Conservation (phyloP, 2,329 filamentous ascomycete species). For the Fusarium sp. region DNA sequence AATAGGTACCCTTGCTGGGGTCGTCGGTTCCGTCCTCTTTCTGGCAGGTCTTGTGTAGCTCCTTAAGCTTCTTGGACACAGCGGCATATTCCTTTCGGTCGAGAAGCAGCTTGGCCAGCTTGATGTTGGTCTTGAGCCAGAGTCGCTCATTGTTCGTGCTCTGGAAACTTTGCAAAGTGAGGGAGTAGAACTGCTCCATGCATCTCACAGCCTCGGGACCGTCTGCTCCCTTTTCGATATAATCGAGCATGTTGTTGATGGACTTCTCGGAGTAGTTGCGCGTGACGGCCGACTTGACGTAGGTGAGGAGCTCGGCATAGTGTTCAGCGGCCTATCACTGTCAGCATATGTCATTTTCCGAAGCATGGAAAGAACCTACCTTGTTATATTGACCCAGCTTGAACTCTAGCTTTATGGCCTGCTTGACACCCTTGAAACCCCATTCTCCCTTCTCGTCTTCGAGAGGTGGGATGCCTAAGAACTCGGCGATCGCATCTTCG, state of each 20-base stretch:
- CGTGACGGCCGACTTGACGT: slow-evolving; percentile 96
- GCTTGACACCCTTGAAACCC: slow-evolving; percentile 98
- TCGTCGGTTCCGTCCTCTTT: slow-evolving; percentile 89
- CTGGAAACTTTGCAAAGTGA: slow-evolving; percentile 94
- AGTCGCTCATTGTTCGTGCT: slow-evolving; percentile 97
- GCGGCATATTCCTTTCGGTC: slow-evolving; percentile 89
- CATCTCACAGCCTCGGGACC: slow-evolving; percentile 77
- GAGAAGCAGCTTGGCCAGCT: slow-evolving; percentile 90
- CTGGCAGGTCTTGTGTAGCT: slow-evolving; percentile 91
- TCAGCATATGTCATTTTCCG: slow-evolving; percentile 17
- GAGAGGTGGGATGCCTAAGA: slow-evolving; percentile 85
- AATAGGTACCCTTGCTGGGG: slow-evolving; percentile 95
- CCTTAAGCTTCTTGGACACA: slow-evolving; percentile 84
- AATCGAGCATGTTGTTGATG: slow-evolving; percentile 99
- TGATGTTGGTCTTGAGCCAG: slow-evolving; percentile 98
- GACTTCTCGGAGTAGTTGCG: slow-evolving; percentile 99
- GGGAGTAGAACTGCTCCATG: slow-evolving; percentile 95
- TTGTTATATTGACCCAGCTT: slow-evolving; percentile 89
- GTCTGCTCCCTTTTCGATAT: slow-evolving; percentile 89
- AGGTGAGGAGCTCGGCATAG: slow-evolving; percentile 94
- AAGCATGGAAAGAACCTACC: slow-evolving; percentile 60
- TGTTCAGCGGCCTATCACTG: slow-evolving; percentile 82
- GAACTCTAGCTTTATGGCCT: slow-evolving; percentile 97
- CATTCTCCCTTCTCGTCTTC: slow-evolving; percentile 96
- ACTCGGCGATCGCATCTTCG: slow-evolving; percentile 90